Evolutionary conservation across 2,329 filamentous ascomycete genomes (phyloP), one percentile per base, ranked within the genome.

Genomic region (Sarocladium kiliense): DNA sequence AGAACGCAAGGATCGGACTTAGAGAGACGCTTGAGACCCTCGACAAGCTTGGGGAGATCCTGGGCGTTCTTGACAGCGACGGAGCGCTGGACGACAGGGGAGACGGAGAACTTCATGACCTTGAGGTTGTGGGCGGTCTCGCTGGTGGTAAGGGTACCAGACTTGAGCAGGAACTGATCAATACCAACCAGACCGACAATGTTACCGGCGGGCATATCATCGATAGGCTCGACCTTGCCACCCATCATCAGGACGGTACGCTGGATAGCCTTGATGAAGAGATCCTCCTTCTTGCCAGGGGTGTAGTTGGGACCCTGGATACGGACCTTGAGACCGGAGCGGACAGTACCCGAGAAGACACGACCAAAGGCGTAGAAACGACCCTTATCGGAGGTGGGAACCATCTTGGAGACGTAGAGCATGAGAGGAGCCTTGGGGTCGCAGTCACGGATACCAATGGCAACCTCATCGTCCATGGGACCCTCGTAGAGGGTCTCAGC

Each of bases 41-140:
- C 94, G 69, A 99, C 94, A 59, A 99, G 87, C 88, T 99, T 99
- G 77, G 94, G 94, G 63, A 99, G 87, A 84, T 99, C 94, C 81
- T 96, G 91, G 71, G 94, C 94, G 81, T 99, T 99, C 91, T 97
- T 97, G 83, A 97, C 93, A 80, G 97, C 91, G 71, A 99, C 94
- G 77, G 94, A 96, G 67, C 93, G 93, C 80, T 89, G 93, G 65
- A 99, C 94, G 79, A 99, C 94, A 69, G 94, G 94, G 59, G 94
- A 97, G 75, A 99, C 94, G 72, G 94, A 99, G 89, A 99, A 99
- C 85, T 97, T 97, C 94, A 99, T 99, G 80, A 99, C 94, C 88
- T 97, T 97, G 71, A 99, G 81, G 88, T 99, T 99, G 88, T 99
- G 94, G 74, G 94, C 93, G 64, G 91, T 95, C 66, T 99, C 94